Evolutionary conservation across 192 early-diverging fungal genomes (phyloP).

Genomic region (Coemansia sp.): DNA sequence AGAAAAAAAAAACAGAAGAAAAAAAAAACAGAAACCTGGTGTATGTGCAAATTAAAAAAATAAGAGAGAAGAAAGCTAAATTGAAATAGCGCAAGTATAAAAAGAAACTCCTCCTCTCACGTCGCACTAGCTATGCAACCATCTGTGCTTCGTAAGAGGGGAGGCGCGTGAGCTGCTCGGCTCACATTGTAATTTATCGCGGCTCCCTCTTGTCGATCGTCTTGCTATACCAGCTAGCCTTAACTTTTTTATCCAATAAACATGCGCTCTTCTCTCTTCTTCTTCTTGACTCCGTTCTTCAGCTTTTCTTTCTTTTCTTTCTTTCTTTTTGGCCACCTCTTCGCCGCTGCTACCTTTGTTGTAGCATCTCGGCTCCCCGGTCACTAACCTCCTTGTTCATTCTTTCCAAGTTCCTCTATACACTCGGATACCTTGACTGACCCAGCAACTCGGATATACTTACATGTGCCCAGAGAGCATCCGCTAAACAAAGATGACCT

Average conservation of each 20-base stretch:
- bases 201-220: neutral
- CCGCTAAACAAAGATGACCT: constrained; percentile 1
- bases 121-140: neutral
- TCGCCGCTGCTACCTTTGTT: neutral
- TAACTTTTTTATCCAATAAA: neutral
- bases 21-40: neutral
- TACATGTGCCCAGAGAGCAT: constrained; percentile 11
- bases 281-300: neutral
- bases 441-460: neutral
- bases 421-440: neutral
- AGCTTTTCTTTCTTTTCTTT: neutral
- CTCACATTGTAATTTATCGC: neutral
- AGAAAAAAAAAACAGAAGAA: neutral
- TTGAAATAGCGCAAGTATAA: neutral
- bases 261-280: neutral
- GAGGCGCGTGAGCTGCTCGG: neutral
- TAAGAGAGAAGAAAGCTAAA: neutral
- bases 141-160: neutral
- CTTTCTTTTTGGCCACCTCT: neutral
- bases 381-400: neutral
- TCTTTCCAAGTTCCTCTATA: neutral
- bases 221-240: neutral
- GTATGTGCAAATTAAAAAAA: constrained; percentile 6
- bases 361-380: neutral
- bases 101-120: neutral